Percentiles rank a stretch among this genome's conserved stretches.
phyloP scores from a whole-genome alignment of 345 rosid genomes.

The Eucalyptus pauciflora region DNA sequence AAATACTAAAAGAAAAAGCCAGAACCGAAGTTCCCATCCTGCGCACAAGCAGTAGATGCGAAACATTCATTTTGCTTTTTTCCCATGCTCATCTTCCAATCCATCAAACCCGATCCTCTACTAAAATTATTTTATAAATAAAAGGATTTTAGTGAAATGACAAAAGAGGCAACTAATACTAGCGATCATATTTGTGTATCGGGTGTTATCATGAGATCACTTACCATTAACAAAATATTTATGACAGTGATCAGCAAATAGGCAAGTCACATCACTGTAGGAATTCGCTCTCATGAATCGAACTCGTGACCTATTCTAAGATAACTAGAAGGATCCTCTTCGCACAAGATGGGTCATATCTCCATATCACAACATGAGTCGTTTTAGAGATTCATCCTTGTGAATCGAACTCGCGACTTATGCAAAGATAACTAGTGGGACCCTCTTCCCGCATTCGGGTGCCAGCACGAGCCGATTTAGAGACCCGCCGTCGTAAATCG shows the following conservation, averaged over 20 bases:
- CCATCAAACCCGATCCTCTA: background rate
- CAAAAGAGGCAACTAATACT: background rate
- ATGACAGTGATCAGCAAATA: fast-evolving
- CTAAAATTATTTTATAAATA: background rate
- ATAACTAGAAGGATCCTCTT: fast-evolving
- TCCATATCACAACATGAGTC: no score
- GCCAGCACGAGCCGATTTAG: background rate
- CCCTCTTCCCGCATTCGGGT: no score
- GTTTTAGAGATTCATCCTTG: fast-evolving
- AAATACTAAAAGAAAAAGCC: background rate
- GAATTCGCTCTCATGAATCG: fast-evolving
- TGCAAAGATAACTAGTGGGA: background rate
- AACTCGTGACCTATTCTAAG: no score
- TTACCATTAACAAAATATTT: no score
- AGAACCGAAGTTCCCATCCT: background rate
- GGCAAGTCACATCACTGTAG: fast-evolving
- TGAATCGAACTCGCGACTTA: no score
- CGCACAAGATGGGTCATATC: fast-evolving
- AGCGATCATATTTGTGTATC: fast-evolving
- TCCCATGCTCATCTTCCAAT: background rate
- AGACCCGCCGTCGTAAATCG: no score
- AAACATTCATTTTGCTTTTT: background rate
- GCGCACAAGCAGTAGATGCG: background rate
- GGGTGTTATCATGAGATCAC: background rate
- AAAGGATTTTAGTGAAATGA: background rate